phyloP scores from a whole-genome alignment of 306 rosid genomes.

The Sindora glabra region DNA sequence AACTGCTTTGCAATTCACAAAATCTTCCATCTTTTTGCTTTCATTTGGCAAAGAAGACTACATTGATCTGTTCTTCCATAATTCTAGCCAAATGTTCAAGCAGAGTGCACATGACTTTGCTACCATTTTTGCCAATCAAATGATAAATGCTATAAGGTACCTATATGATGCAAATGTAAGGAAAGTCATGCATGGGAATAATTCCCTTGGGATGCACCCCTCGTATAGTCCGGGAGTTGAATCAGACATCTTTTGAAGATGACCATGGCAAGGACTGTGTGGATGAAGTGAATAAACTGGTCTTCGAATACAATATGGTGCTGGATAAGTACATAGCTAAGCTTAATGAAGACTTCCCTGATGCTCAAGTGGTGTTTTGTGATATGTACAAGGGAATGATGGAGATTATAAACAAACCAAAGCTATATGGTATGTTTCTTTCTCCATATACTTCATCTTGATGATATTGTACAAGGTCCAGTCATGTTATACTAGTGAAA shows the following conservation, averaged over 20 bases:
- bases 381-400: slow-evolving; percentile 58
- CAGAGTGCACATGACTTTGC: slow-evolving; percentile 24
- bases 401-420: slow-evolving; percentile 47
- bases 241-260: slow-evolving; percentile 3
- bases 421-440: slow-evolving; percentile 38
- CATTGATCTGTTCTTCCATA: slow-evolving; percentile 38
- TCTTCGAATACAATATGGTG: slow-evolving; percentile 49
- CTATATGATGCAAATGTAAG: slow-evolving; percentile 55
- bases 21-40: slow-evolving; percentile 60
- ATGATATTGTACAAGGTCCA: too few relatives aligned
- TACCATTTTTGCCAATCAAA: slow-evolving; percentile 51
- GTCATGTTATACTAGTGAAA: neutral
- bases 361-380: slow-evolving; percentile 57
- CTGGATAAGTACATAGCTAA: slow-evolving; percentile 29
- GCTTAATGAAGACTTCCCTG: slow-evolving; percentile 41
- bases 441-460: too few relatives aligned
- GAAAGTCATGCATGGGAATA: slow-evolving; percentile 67
- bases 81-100: slow-evolving; percentile 19
- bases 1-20: slow-evolving; percentile 35
- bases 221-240: slow-evolving; percentile 21
- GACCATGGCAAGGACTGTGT: slow-evolving; percentile 30
- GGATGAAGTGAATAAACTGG: slow-evolving; percentile 45
- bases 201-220: slow-evolving; percentile 79
- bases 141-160: slow-evolving; percentile 51
- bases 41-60: slow-evolving; percentile 83